These are phyloP conservation scores for Eucalyptus decipiens DNA, from an alignment of 345 rosid genomes.

Conservation along the genomic window DNA sequence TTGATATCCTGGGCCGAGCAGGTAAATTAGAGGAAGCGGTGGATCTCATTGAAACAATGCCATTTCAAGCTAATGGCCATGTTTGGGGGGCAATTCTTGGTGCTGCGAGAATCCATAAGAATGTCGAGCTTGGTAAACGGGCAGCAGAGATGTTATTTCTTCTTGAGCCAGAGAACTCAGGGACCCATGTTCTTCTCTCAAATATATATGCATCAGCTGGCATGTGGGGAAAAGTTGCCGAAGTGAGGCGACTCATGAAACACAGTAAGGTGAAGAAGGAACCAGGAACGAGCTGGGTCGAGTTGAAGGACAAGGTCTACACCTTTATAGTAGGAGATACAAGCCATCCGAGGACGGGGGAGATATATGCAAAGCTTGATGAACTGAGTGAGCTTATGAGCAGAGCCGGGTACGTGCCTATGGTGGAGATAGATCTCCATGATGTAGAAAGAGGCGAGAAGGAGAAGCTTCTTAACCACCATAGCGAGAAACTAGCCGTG, in stretches of 20 bases:
- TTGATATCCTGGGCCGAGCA: slow-evolving; percentile 49
- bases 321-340: slow-evolving; percentile 54
- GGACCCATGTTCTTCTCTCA: slow-evolving; percentile 41
- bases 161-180: slow-evolving; percentile 47
- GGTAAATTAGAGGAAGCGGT: slow-evolving; percentile 41
- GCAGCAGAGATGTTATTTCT: slow-evolving; percentile 46
- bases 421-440: slow-evolving; percentile 45
- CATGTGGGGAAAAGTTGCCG: slow-evolving; percentile 41
- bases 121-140: slow-evolving; percentile 28
- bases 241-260: slow-evolving; percentile 37
- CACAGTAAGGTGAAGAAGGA: slow-evolving; percentile 51
- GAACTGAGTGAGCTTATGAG: slow-evolving; percentile 27
- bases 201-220: slow-evolving; percentile 51
- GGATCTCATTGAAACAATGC: slow-evolving; percentile 36
- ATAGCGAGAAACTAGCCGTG: slow-evolving; percentile 56
- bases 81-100: slow-evolving; percentile 68
- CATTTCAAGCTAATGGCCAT: slow-evolving; percentile 31
- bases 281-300: slow-evolving; percentile 56
- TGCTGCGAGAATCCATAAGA: slow-evolving; percentile 52
- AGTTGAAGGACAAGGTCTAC: slow-evolving; percentile 37
- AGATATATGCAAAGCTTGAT: slow-evolving; percentile 46
- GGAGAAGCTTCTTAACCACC: slow-evolving; percentile 39
- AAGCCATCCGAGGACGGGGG: slow-evolving; percentile 30
- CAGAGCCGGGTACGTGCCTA: slow-evolving; percentile 49
- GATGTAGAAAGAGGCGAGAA: slow-evolving; percentile 39